Base-by-base conservation (phyloP, 2,329 filamentous ascomycete species). In the Trichoderma arundinaceum region DNA sequence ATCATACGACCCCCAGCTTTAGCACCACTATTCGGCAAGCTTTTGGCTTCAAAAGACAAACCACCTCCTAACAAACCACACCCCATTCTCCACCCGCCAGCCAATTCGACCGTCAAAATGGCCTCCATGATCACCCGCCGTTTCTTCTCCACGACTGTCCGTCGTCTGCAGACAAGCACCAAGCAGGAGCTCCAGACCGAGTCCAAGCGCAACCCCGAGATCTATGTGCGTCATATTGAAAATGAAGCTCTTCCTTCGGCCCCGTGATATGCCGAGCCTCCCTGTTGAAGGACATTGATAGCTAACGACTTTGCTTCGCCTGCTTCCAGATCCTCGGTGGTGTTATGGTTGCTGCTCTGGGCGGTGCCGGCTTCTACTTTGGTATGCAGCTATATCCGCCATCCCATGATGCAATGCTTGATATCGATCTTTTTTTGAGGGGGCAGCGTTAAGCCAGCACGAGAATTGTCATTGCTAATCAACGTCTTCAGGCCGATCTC, bases 311-410 rank as follows among this genome's bases (percentile, higher is more conserved):
- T 35, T 17, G 7, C 28, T 39, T 54, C 51, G 63, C 51, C 66
- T 48, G 53, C 59, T 51, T 72, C 69, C 74, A 98, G 95, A 88
- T 98, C 76, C 90, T 99, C 71, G 87, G 94, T 70, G 92, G 88
- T 76, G 89, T 98, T 78, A 97, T 98, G 92, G 89, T 90, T 74
- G 89, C 90, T 78, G 91, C 92, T 74, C 91, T 97, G 76, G 89
- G 89, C 75, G 88, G 95, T 74, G 94, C 92, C 72, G 94, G 94
- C 77, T 96, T 89, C 88, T 92, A 94, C 83, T 92, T 95, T 74
- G 90, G 90, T 92, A 85, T 77, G 77, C 66, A 39, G 43, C 2
- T 64, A 59, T 43, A 59, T 33, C 54, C 56, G 60, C 32, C n/a
- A 38, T 19, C 54, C 54, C 28, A 46, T 35, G 54, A 35, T 58